Evolutionary conservation across 2,329 filamentous ascomycete species (phyloP).

Genomic region (Ascocoryne sarcoides): DNA sequence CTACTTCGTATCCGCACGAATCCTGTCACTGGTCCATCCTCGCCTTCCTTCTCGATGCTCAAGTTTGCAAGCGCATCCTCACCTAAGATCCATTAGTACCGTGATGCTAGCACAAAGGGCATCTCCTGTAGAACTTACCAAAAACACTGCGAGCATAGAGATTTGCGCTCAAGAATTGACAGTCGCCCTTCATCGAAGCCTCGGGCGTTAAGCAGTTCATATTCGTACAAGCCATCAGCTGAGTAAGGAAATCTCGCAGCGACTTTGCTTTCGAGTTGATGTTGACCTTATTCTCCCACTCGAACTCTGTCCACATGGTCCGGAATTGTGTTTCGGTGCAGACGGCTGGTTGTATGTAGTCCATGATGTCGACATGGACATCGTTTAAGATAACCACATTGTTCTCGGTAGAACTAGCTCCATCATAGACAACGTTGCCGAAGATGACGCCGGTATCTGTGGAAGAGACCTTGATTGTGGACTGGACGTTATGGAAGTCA

Average conservation of each 20-base stretch:
- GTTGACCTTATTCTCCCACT: conserved; percentile 99
- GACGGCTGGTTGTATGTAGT: conserved; percentile 95
- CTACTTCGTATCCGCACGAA: conserved; percentile 97
- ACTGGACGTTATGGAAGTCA: conserved; percentile 97
- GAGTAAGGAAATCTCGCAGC: conserved; percentile 82
- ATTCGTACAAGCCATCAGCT: conserved; percentile 95
- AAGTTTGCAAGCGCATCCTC: conserved; percentile 97
- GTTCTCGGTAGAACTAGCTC: conserved; percentile 80
- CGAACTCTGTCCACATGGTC: conserved; percentile 99
- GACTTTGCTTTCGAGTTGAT: conserved; percentile 96
- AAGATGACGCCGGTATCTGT: conserved; percentile 99
- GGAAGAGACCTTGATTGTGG: conserved; percentile 96
- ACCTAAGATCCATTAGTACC: conserved; percentile 44
- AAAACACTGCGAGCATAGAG: conserved; percentile 95
- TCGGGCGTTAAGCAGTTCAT: conserved; percentile 98
- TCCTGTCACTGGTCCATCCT: conserved; percentile 88
- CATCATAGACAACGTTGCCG: conserved; percentile 96
- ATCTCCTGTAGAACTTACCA: conserved; percentile 65
- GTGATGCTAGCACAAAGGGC: conserved; percentile 1
- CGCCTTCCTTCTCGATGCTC: conserved; percentile 95
- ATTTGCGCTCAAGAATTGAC: conserved; percentile 95
- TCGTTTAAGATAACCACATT: conserved; percentile 98
- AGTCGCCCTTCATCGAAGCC: conserved; percentile 92
- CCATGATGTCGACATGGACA: conserved; percentile 98
- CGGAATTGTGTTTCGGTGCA: conserved; percentile 98